A percentile compares a stretch with the other conserved stretches of the same genome.
Conservation (phyloP, 768 basidiomycete genomes). For the Rhodotorula graminis region DNA sequence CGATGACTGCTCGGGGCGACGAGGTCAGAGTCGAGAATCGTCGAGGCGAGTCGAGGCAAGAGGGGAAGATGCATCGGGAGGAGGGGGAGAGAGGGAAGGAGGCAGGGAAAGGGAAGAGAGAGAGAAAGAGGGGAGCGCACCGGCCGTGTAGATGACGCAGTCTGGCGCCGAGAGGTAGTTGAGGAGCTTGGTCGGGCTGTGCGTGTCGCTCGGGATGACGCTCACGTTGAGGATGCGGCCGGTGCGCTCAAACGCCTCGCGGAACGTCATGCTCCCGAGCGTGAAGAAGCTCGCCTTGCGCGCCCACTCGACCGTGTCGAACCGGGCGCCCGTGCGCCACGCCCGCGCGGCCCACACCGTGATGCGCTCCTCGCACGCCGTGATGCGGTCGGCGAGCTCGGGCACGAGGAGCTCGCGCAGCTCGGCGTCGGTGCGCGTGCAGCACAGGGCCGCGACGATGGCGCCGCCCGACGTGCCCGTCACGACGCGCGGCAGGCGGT, state of each 20-base stretch:
- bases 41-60: too few relatives aligned
- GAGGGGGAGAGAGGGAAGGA: too few relatives aligned
- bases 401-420: slow-evolving; percentile 71
- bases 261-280: slow-evolving; percentile 67
- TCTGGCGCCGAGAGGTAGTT: slow-evolving; percentile 97
- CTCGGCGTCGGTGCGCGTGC: slow-evolving; percentile 84
- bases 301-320: slow-evolving; percentile 85
- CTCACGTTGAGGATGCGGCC: slow-evolving; percentile 89
- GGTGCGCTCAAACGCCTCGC: slow-evolving; percentile 86
- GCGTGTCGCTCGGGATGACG: slow-evolving; percentile 38
- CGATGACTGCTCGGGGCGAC: slow-evolving; percentile 25
- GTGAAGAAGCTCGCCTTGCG: slow-evolving; percentile 86
- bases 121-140: not conserved
- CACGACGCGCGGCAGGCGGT: slow-evolving; percentile 81
- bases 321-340: slow-evolving; percentile 85
- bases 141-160: slow-evolving; percentile 53
- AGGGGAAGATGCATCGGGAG: not conserved
- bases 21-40: not conserved
- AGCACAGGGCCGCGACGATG: slow-evolving; percentile 62
- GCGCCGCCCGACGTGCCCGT: slow-evolving; percentile 94
- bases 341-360: slow-evolving; percentile 53
- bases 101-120: too few relatives aligned
- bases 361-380: slow-evolving; percentile 60
- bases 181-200: slow-evolving; percentile 84
- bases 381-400: slow-evolving; percentile 71